Conservation (phyloP, 176 grass and related monocot genomes). For the Ensete ventricosum region DNA sequence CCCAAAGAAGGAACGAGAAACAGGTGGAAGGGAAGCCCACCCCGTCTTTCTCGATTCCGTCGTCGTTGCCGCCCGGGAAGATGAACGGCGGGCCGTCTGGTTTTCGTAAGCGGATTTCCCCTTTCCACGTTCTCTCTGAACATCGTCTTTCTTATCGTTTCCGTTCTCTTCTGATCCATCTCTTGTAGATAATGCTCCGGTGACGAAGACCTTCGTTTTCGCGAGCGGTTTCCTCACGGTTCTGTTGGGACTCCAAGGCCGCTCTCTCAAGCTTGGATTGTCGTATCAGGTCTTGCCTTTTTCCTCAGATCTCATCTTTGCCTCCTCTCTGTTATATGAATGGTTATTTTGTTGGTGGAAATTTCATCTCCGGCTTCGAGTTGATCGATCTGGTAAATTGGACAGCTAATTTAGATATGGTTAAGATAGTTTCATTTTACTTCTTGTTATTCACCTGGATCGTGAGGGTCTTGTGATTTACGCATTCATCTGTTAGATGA, state of each 20-base stretch:
- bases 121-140: not conserved
- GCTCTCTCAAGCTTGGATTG: constrained; percentile 58
- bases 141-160: not conserved
- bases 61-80: too few relatives aligned
- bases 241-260: constrained; percentile 46
- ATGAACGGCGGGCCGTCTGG: constrained; percentile 43
- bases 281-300: constrained; percentile 40
- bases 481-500: too few relatives aligned
- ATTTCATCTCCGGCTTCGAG: too few relatives aligned
- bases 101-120: constrained; percentile 46
- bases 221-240: constrained; percentile 54
- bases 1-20: not conserved
- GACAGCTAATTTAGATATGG: not conserved
- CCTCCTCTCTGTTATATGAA: too few relatives aligned
- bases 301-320: not conserved
- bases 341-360: too few relatives aligned
- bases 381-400: not conserved
- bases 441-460: not conserved
- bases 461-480: not conserved
- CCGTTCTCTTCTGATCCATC: not conserved
- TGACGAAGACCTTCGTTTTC: constrained; percentile 63
- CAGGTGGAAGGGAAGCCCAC: not conserved
- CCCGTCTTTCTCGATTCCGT: not conserved
- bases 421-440: too few relatives aligned
- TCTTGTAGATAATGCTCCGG: constrained; percentile 24